Conservation (phyloP, 192 early-diverging fungal species). For the Coemansia sp. region DNA sequence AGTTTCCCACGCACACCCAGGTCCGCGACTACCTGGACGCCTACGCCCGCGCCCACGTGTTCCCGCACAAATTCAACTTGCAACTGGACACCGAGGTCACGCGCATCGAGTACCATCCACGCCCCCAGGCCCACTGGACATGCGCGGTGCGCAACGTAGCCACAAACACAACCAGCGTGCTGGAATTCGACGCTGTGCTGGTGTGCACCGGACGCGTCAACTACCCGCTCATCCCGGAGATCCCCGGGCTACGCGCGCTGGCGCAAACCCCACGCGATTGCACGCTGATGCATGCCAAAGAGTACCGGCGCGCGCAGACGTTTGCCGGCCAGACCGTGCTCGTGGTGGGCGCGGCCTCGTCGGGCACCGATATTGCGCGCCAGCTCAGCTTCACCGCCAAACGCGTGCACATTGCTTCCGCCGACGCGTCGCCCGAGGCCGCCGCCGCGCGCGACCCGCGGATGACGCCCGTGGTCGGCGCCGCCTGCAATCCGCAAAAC, state of each 20-base stretch:
- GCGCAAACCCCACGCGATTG: too few relatives aligned
- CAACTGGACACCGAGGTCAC: constrained; percentile 40
- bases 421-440: not conserved
- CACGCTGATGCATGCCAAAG: constrained; percentile 16
- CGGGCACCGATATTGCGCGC: constrained; percentile 53
- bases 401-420: constrained; percentile 29
- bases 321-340: constrained; percentile 35
- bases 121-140: constrained; percentile 17
- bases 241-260: constrained; percentile 29
- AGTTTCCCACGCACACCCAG: constrained; percentile 44
- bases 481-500: constrained; percentile 3
- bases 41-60: constrained; percentile 16
- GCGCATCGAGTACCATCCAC: constrained; percentile 6
- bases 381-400: constrained; percentile 37
- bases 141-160: constrained; percentile 18
- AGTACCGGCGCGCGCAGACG: constrained; percentile 24
- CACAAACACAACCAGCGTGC: not conserved
- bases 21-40: constrained; percentile 40
- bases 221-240: constrained; percentile 52
- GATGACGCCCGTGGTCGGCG: not conserved
- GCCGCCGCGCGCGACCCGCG: not conserved
- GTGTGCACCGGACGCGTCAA: constrained; percentile 52
- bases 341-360: constrained; percentile 55
- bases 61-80: constrained; percentile 11
- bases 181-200: constrained; percentile 50